These are phyloP conservation scores for Melanogaster broomeanus DNA, from an alignment of 768 basidiomycete genomes.

Conservation along the genomic window DNA sequence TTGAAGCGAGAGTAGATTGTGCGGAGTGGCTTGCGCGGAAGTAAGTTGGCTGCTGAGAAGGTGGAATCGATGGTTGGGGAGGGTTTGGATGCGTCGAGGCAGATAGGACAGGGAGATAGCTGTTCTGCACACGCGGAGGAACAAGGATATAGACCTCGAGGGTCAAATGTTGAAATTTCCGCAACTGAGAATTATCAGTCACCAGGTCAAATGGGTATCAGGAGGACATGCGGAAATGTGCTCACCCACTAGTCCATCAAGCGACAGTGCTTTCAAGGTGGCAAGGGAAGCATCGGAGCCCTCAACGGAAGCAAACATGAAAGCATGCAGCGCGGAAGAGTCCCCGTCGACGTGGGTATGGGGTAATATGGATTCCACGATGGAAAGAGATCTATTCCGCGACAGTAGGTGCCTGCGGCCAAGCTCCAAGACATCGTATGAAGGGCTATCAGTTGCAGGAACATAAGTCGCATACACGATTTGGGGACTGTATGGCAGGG, in stretches of 20 bases:
- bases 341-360: constrained; percentile 48
- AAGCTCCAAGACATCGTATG: constrained; percentile 50
- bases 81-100: constrained; percentile 25
- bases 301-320: constrained; percentile 45
- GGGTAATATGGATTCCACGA: constrained; percentile 54
- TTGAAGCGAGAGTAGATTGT: constrained; percentile 49
- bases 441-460: constrained; percentile 25
- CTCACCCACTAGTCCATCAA: constrained; percentile 58
- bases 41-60: constrained; percentile 36
- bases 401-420: constrained; percentile 53
- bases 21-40: constrained; percentile 50
- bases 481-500: constrained; percentile 43
- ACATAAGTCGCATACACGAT: constrained; percentile 50
- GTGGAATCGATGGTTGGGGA: constrained; percentile 16
- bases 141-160: constrained; percentile 54
- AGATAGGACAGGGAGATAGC: constrained; percentile 40
- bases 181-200: constrained; percentile 36
- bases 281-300: constrained; percentile 30
- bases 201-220: not conserved
- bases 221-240: constrained; percentile 11
- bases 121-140: constrained; percentile 46
- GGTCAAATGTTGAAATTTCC: constrained; percentile 46
- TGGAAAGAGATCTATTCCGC: constrained; percentile 35
- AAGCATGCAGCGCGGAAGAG: constrained; percentile 57
- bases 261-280: constrained; percentile 38